Evolutionary conservation across 2,329 filamentous ascomycete species (phyloP).

Genomic region (Trichoderma pleuroti): DNA sequence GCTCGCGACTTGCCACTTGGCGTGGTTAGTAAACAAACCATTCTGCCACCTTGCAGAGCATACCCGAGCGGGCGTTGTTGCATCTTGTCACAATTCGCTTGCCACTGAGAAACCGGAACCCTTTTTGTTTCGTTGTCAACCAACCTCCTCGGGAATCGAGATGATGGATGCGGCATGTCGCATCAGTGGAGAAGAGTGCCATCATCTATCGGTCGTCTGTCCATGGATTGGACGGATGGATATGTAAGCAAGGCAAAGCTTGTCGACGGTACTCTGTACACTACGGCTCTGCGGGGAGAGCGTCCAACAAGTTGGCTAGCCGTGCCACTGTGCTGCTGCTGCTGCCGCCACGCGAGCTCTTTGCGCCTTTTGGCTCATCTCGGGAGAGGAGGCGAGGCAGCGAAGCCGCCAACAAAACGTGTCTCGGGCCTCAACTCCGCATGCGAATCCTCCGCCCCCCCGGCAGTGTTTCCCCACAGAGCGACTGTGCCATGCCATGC

Average conservation of each 20-base stretch:
- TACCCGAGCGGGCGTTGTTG: not conserved
- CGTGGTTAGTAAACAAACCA: not conserved
- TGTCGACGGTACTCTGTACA: not conserved
- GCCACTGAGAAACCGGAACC: not conserved
- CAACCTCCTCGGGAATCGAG: not conserved
- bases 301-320: not conserved
- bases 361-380: not conserved
- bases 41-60: not conserved
- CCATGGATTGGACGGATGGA: no score
- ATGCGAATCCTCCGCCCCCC: constrained; percentile 1
- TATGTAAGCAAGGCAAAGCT: not conserved
- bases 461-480: not conserved
- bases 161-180: not conserved
- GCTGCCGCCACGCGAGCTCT: constrained; percentile 2
- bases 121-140: not conserved
- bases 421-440: not conserved
- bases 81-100: not conserved
- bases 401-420: not conserved
- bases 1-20: not conserved
- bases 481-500: not conserved
- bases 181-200: not conserved
- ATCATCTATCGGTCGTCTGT: not conserved
- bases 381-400: not conserved
- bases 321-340: not conserved
- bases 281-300: no score